Evolutionary conservation across 148 eudicot species (phyloP), one percentile per base, ranked within the genome.

Genomic region (Arctostaphylos glauca): DNA sequence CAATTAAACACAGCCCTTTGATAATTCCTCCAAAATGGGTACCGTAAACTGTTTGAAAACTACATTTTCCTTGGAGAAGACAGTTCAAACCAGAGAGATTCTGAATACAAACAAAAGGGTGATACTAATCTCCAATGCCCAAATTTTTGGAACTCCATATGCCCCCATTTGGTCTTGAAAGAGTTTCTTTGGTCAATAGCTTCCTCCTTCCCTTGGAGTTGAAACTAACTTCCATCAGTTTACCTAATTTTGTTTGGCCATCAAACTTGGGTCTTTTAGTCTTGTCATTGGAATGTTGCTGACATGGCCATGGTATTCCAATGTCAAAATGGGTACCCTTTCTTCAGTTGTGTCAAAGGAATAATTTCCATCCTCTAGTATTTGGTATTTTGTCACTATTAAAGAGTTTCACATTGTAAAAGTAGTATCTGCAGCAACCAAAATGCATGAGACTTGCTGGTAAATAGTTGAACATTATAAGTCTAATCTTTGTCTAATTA

Each of bases 181-280:
- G 19, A 7, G 49, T 46, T 43, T 73, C 23, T 73, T 46, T 19
- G 23, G 49, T 21, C 38, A 62, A 21, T 21, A 2, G 8, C 38
- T 1, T 0, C 68, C n/a, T 62, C 67, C 67, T 21, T 62, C 9
- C 12, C 31, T n/a, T 8, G 15, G 46, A 14, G 5, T 2, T 3
- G 14, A 10, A 31, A 66, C 23, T 5, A 68, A 4, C 7, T 38
- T 38, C 3, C 73, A 12, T n/a, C 23, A 10, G 4, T 67, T 67
- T 38, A 38, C 74, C 48, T 73, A 73, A 73, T 73, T 73, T 73
- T 43, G 21, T 18, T 73, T 73, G 76, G 76, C 46, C 25, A 9
- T 68, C 6, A 38, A 38, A 67, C 72, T 67, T 10, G 2, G 8
- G 16, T 68, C 18, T 31, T 38, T 68, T 68, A 15, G 47, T 38